Percentiles rank a stretch among this genome's conserved stretches.
Evolutionary conservation across 2,329 filamentous ascomycete species (phyloP).

Genomic region (Lomentospora prolificans): DNA sequence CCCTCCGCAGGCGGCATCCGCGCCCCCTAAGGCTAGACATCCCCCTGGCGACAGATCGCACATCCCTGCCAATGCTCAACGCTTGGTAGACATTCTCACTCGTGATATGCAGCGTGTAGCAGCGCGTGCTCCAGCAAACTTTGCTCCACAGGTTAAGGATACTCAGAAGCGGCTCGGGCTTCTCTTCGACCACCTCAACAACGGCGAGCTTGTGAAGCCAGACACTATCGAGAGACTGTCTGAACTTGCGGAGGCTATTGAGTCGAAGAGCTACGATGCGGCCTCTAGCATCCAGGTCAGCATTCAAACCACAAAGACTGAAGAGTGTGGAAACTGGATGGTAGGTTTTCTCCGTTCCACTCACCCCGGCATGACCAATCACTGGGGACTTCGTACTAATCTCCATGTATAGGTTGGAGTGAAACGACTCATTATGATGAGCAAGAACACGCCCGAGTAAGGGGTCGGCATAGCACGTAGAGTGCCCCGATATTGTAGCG

Average conservation of each 20-base stretch:
- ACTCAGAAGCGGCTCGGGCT: slow-evolving; percentile 87
- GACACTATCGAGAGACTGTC: slow-evolving; percentile 63
- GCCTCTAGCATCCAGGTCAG: slow-evolving; percentile 63
- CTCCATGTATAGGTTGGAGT: slow-evolving; percentile 50
- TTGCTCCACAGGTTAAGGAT: slow-evolving; percentile 82
- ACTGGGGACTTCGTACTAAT: not conserved
- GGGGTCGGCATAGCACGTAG: not conserved
- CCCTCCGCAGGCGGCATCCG: slow-evolving; percentile 31
- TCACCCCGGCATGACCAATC: not conserved
- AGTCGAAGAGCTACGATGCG: slow-evolving; percentile 57
- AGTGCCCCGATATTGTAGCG: not conserved
- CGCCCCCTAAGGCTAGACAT: slow-evolving; percentile 52
- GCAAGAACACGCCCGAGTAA: slow-evolving; percentile 56
- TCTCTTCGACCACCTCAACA: slow-evolving; percentile 96
- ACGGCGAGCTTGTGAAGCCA: slow-evolving; percentile 77
- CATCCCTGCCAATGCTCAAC: slow-evolving; percentile 67
- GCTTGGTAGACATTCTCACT: slow-evolving; percentile 70
- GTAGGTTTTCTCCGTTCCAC: slow-evolving; percentile 36
- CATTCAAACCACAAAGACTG: slow-evolving; percentile 65
- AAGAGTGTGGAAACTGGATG: slow-evolving; percentile 83
- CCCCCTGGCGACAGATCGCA: slow-evolving; percentile 83
- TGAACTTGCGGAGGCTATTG: slow-evolving; percentile 55
- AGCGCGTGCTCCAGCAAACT: slow-evolving; percentile 72
- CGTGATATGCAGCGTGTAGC: slow-evolving; percentile 86
- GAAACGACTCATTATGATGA: slow-evolving; percentile 71